Percentiles rank a stretch among this genome's conserved stretches.
Evolutionary conservation across 2,329 filamentous ascomycete genomes (phyloP).

Genomic region (Lasiodiplodia gonubiensis): DNA sequence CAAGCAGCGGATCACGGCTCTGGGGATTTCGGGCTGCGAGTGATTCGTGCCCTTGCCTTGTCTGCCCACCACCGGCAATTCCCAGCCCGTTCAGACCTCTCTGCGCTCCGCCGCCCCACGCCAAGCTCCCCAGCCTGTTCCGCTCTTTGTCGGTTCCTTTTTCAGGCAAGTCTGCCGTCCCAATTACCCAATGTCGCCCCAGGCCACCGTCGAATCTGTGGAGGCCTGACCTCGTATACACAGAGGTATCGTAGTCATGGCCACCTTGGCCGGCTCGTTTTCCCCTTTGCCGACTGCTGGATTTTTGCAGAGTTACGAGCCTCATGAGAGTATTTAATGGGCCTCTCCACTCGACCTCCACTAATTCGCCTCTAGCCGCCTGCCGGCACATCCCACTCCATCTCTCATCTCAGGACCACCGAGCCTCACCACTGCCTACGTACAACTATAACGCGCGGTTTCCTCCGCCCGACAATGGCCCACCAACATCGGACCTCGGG

Average conservation of each 20-base stretch:
- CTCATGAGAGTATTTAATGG: slow-evolving; percentile 5
- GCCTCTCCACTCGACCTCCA: slow-evolving; percentile 15
- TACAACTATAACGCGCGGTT: neutral
- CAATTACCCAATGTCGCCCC: neutral
- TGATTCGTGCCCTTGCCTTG: neutral
- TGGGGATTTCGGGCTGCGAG: neutral
- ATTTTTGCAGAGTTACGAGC: neutral
- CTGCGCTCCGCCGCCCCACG: slow-evolving; percentile 7
- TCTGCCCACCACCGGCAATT: neutral
- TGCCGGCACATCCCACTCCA: neutral
- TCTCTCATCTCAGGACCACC: neutral
- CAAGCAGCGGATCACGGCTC: neutral
- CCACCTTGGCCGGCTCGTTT: neutral
- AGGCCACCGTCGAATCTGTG: neutral
- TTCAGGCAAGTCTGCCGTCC: neutral
- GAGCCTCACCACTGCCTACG: neutral
- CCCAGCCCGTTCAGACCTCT: neutral
- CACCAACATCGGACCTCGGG: neutral
- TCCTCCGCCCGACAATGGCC: neutral
- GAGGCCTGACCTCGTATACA: neutral
- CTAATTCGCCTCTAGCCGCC: slow-evolving; percentile 10
- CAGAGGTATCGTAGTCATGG: neutral
- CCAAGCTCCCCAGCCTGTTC: slow-evolving; percentile 18
- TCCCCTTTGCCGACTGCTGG: neutral
- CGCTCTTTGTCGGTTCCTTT: neutral